Evolutionary conservation across 2,329 filamentous ascomycete species (phyloP).

Genomic region (Rugonectria rugulosa): DNA sequence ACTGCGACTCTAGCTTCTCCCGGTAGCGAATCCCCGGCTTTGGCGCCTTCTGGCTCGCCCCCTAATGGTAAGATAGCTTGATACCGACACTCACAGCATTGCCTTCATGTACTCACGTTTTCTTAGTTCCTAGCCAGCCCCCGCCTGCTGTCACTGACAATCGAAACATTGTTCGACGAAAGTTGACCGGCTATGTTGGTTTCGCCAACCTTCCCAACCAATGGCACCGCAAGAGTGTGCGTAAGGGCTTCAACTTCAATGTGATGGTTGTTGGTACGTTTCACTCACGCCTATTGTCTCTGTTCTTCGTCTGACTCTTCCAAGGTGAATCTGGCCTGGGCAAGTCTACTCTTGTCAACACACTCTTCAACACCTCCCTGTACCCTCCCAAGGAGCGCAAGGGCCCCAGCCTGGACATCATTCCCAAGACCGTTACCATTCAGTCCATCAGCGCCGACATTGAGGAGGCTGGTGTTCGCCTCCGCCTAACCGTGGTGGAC

Average conservation of each 20-base stretch:
- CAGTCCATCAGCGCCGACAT: slow-evolving; percentile 97
- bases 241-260: slow-evolving; percentile 99
- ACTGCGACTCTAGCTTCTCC: slow-evolving; percentile 51
- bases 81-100: slow-evolving; percentile 1
- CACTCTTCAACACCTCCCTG: slow-evolving; percentile 98
- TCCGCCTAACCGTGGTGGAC: slow-evolving; percentile 95
- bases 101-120: slow-evolving; percentile 15
- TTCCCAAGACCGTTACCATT: slow-evolving; percentile 96
- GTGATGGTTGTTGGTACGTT: slow-evolving; percentile 99
- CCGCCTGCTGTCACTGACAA: slow-evolving; percentile 66
- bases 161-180: slow-evolving; percentile 97
- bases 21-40: slow-evolving; percentile 53
- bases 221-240: slow-evolving; percentile 99
- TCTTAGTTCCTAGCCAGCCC: slow-evolving; percentile 49
- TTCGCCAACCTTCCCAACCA: slow-evolving; percentile 99
- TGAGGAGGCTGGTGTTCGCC: slow-evolving; percentile 96
- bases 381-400: slow-evolving; percentile 99
- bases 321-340: slow-evolving; percentile 97
- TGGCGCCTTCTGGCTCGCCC: slow-evolving; percentile 51
- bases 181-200: slow-evolving; percentile 97
- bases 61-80: slow-evolving; percentile 46
- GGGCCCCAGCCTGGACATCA: slow-evolving; percentile 95
- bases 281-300: background rate
- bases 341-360: slow-evolving; percentile 99
- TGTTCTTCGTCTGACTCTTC: background rate